Base-by-base conservation (phyloP, 306 rosid species). In the Acacia acuminata region DNA sequence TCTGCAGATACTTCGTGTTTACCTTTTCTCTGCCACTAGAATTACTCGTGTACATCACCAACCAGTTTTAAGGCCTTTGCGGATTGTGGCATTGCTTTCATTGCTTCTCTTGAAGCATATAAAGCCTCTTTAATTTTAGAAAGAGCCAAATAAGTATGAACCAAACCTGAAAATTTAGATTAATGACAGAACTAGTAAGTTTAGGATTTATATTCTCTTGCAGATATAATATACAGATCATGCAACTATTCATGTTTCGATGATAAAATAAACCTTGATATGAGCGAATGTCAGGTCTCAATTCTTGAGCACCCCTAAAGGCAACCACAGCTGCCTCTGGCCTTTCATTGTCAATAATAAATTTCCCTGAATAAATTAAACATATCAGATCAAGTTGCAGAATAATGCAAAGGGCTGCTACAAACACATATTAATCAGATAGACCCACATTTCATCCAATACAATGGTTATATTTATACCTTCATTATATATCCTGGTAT, bases 71-170 rank as follows among this genome's bases (percentile, higher is more conserved):
- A 88, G 71, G 99, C 98, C 93, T 94, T 96, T 20, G 99, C 99
- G 1, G 98, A 96, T 80, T 96, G 98, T 84, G 99, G 99, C 97
- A 94, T 96, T 86, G 98, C 97, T 85, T 92, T 96, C 99, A 96
- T 94, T 60, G 99, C 99, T 88, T 94, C 99, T 90, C 99, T 90
- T 10, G 99, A 86, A 75, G 98, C 97, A 90, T 96, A 91, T 73
- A 96, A 82, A 81, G 99, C 98, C 87, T 96, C 99, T 86, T 96
- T 96, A 67, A 89, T 85, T 89, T 96, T 96, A 73, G 92, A 86
- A 76, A 96, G 94, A 56, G 92, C 90, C 85, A 96, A 86, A 88
- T 91, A 92, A 50, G 99, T 92, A 83, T 94, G 98, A 80, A 96
- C 99, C 88, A 96, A 89, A 80, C 98, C 99, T 96, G 88, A 61